These are phyloP conservation scores for Pascua guehoae DNA, from an alignment of 1,284 basidiomycete species.

Conservation along the genomic window DNA sequence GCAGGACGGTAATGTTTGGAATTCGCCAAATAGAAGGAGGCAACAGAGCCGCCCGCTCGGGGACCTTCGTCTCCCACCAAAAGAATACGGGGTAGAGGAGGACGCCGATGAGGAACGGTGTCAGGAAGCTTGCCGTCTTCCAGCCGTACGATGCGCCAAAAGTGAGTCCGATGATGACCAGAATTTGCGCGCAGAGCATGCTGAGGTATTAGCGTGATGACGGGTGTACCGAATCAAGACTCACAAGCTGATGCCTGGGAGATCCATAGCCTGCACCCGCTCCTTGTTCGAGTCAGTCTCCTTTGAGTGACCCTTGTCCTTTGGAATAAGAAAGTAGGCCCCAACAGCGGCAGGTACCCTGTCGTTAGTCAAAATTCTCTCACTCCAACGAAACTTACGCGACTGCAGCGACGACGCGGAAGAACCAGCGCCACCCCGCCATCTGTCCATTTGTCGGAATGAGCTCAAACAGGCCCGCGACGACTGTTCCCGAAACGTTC, in stretches of 20 bases:
- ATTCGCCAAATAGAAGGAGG: slow-evolving; percentile 32
- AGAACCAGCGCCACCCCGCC: slow-evolving; percentile 42
- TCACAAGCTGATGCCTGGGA: neutral
- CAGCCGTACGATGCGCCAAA: slow-evolving; percentile 28
- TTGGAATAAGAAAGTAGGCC: slow-evolving; percentile 15
- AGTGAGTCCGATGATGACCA: slow-evolving; percentile 31
- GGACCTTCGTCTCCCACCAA: slow-evolving; percentile 28
- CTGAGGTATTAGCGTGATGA: neutral
- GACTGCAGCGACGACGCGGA: slow-evolving; percentile 38
- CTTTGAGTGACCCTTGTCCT: neutral
- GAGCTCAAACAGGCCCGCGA: slow-evolving; percentile 35
- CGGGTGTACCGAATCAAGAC: neutral
- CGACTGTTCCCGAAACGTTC: slow-evolving; percentile 27
- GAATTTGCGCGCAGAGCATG: slow-evolving; percentile 21
- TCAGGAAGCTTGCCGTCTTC: slow-evolving; percentile 22
- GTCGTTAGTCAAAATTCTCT: neutral
- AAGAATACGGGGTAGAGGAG: slow-evolving; percentile 29
- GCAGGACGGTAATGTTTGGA: slow-evolving; percentile 31
- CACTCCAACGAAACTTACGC: slow-evolving; percentile 1
- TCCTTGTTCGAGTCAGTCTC: slow-evolving; percentile 15
- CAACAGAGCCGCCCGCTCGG: slow-evolving; percentile 27
- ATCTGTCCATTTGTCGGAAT: slow-evolving; percentile 38
- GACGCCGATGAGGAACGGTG: slow-evolving; percentile 21
- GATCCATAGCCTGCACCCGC: neutral
- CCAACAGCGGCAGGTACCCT: slow-evolving; percentile 6